These are phyloP conservation scores for Leishmania major DNA, from an alignment of 208 protist genomes.

Conservation along the genomic window DNA sequence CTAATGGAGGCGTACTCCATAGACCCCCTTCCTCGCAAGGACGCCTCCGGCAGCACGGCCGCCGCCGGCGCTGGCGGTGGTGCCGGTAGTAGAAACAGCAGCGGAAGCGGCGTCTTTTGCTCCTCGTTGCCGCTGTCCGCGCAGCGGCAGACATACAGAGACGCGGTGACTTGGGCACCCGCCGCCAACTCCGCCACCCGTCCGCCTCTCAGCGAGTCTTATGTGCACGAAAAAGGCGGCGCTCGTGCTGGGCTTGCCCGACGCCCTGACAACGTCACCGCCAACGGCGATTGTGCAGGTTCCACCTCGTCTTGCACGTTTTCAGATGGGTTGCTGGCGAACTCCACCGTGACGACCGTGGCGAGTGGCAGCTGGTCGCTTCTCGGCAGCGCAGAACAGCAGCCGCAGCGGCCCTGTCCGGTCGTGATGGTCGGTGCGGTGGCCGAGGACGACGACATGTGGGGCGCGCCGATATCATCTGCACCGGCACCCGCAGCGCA, in stretches of 20 bases:
- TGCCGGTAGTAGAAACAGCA: background rate
- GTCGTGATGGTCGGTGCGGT: background rate
- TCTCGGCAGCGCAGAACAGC: slow-evolving; percentile 1
- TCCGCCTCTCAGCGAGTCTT: background rate
- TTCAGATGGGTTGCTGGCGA: background rate
- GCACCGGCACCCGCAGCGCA: background rate
- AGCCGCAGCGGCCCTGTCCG: background rate
- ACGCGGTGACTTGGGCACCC: background rate
- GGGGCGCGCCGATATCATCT: slow-evolving; percentile 19
- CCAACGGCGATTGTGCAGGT: background rate
- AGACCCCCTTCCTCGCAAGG: slow-evolving; percentile 3
- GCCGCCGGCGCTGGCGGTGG: background rate
- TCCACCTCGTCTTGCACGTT: background rate
- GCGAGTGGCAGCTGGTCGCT: background rate
- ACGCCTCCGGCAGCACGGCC: background rate
- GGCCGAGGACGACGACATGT: slow-evolving; percentile 9
- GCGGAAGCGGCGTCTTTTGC: background rate
- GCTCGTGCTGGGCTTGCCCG: background rate
- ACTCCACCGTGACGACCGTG: background rate
- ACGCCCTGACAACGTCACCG: background rate
- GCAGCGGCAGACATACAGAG: background rate
- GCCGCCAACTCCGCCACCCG: background rate
- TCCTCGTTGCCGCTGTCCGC: background rate
- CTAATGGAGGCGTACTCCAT: slow-evolving; percentile 7
- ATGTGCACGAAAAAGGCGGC: background rate